Evolutionary conservation across 768 basidiomycete species (phyloP).

Genomic region (Trametes elegans): DNA sequence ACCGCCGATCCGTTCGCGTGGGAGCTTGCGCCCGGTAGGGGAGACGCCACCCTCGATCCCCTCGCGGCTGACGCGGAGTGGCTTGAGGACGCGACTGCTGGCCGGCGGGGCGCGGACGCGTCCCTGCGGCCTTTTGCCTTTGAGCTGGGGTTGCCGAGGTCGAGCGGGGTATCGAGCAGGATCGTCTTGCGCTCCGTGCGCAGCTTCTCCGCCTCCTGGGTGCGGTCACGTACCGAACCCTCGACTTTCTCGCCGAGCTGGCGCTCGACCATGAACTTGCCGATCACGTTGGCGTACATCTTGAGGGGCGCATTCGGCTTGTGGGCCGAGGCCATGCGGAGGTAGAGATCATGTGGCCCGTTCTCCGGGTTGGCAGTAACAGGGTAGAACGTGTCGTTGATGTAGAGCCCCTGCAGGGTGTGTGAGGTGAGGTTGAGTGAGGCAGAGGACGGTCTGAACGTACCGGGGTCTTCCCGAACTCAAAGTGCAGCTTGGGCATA

Average conservation of each 20-base stretch:
- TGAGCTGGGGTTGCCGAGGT: slow-evolving; percentile 19
- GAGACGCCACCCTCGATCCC: slow-evolving; percentile 23
- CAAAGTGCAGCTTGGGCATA: slow-evolving; percentile 50
- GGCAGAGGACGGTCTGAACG: slow-evolving; percentile 20
- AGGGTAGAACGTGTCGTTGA: slow-evolving; percentile 63
- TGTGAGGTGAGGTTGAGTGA: not conserved
- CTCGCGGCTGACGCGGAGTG: not conserved
- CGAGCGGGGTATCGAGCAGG: slow-evolving; percentile 39
- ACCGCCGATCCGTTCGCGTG: slow-evolving; percentile 10
- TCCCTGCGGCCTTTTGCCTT: slow-evolving; percentile 41
- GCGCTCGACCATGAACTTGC: slow-evolving; percentile 66
- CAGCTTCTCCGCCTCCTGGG: slow-evolving; percentile 40
- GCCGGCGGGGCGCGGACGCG: not conserved
- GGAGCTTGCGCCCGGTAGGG: slow-evolving; percentile 20
- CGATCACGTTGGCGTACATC: slow-evolving; percentile 70
- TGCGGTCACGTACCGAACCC: slow-evolving; percentile 41
- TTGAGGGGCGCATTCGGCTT: slow-evolving; percentile 67
- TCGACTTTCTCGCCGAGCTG: slow-evolving; percentile 48
- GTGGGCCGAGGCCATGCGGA: slow-evolving; percentile 55
- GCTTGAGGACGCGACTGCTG: not conserved
- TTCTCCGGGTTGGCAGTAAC: slow-evolving; percentile 54
- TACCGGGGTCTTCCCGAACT: slow-evolving; percentile 62
- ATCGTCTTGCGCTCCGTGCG: slow-evolving; percentile 48
- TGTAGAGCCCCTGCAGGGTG: slow-evolving; percentile 57
- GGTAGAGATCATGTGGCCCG: slow-evolving; percentile 67